These are phyloP conservation scores for Barnettozyma pratensis DNA, from an alignment of 805 yeast species.

Conservation along the genomic window DNA sequence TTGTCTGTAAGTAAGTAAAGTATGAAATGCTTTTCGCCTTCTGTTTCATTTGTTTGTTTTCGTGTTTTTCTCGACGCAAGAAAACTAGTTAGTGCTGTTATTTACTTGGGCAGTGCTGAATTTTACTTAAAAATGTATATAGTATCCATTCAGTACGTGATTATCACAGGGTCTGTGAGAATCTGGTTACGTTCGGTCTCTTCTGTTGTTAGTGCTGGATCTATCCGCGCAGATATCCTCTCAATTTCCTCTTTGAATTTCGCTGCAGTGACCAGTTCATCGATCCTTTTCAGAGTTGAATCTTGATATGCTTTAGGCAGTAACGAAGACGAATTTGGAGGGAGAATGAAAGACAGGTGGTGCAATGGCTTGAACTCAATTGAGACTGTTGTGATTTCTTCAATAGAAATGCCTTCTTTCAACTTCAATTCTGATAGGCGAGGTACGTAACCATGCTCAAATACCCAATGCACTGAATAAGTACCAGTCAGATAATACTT, in stretches of 20 bases:
- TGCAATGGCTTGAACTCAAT: conserved; percentile 12
- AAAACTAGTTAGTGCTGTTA: conserved; percentile 4
- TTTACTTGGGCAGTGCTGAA: conserved; percentile 7
- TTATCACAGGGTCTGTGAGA: too few relatives aligned
- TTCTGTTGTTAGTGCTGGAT: not conserved
- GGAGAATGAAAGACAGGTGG: conserved; percentile 13
- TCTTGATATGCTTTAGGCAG: conserved; percentile 11
- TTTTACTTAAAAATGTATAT: not conserved
- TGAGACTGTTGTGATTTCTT: conserved; percentile 48
- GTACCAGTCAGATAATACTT: conserved; percentile 80
- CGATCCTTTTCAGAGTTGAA: too few relatives aligned
- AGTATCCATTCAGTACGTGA: too few relatives aligned
- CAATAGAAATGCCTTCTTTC: conserved; percentile 44
- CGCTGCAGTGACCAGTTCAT: too few relatives aligned
- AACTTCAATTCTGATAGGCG: conserved; percentile 80
- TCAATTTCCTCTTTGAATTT: too few relatives aligned
- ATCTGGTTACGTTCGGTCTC: not conserved
- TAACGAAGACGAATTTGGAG: conserved; percentile 1
- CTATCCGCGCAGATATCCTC: too few relatives aligned
- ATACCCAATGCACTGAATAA: conserved; percentile 88
- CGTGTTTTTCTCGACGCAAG: not conserved
- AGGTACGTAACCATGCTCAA: conserved; percentile 79
- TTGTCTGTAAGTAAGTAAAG: not conserved
- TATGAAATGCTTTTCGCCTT: not conserved
- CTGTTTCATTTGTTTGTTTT: conserved; percentile 1